A percentile compares a stretch with the other conserved stretches of the same genome.
These are phyloP conservation scores for Pseudocercospora crystallina DNA, from an alignment of 2,329 filamentous ascomycete species.

Conservation along the genomic window DNA sequence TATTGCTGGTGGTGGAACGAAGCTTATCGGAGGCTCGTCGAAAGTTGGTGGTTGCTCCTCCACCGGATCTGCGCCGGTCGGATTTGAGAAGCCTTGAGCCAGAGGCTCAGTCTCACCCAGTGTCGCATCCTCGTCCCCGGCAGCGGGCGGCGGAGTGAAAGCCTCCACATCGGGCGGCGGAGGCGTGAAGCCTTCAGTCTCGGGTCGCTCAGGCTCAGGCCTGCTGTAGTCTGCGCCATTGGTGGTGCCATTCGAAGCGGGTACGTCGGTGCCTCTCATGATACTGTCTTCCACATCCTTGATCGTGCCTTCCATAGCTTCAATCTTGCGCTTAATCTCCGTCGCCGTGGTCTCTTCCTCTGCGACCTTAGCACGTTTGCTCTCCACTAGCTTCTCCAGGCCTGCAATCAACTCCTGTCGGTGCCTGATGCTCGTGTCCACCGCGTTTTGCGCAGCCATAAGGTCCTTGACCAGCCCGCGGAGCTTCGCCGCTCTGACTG, in stretches of 20 bases:
- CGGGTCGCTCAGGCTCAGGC: slow-evolving; percentile 36
- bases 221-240: slow-evolving; percentile 17
- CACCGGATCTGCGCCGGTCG: slow-evolving; percentile 40
- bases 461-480: slow-evolving; percentile 87
- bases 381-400: slow-evolving; percentile 77
- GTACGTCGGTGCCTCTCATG: slow-evolving; percentile 73
- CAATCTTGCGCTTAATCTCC: slow-evolving; percentile 65
- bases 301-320: slow-evolving; percentile 76
- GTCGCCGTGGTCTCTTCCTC: slow-evolving; percentile 67
- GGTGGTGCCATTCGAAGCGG: slow-evolving; percentile 35
- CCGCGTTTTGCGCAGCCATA: slow-evolving; percentile 82
- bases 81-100: slow-evolving; percentile 33
- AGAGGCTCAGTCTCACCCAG: slow-evolving; percentile 7
- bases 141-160: slow-evolving; percentile 66
- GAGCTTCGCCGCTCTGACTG: slow-evolving; percentile 87
- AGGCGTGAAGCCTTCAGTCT: slow-evolving; percentile 53
- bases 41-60: slow-evolving; percentile 29
- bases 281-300: slow-evolving; percentile 88
- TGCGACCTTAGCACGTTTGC: slow-evolving; percentile 67
- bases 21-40: slow-evolving; percentile 32
- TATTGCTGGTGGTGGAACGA: slow-evolving; percentile 27
- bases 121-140: slow-evolving; percentile 20
- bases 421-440: slow-evolving; percentile 85
- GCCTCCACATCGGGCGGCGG: slow-evolving; percentile 80
- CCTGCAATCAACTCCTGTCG: slow-evolving; percentile 74